Evolutionary conservation across 768 basidiomycete genomes (phyloP).

Genomic region (Collybia sp.): DNA sequence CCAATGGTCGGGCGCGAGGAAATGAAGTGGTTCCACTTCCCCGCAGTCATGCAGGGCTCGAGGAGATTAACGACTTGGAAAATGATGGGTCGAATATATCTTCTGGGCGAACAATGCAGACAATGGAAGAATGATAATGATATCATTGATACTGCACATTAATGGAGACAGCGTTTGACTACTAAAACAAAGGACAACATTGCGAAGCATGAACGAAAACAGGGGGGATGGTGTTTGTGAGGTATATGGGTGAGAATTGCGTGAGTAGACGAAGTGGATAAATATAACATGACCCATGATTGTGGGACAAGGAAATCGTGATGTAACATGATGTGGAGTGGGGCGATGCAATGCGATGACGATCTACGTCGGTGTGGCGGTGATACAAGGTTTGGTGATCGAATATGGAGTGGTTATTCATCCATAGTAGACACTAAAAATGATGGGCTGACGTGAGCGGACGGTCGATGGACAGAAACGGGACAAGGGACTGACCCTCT

Average conservation of each 20-base stretch:
- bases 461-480: slow-evolving; percentile 5
- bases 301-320: neutral
- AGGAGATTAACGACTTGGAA: neutral
- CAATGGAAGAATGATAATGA: slow-evolving; percentile 4
- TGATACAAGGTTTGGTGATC: slow-evolving; percentile 1
- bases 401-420: slow-evolving; percentile 14
- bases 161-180: neutral
- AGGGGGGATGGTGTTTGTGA: slow-evolving; percentile 4
- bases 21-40: too few relatives aligned
- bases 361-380: slow-evolving; percentile 11
- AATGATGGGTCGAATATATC: neutral
- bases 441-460: slow-evolving; percentile 2
- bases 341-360: slow-evolving; percentile 8
- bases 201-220: slow-evolving; percentile 11
- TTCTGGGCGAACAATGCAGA: too few relatives aligned
- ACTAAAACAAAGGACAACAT: neutral
- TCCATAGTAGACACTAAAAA: slow-evolving; percentile 39
- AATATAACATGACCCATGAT: slow-evolving; percentile 2
- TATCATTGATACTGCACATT: slow-evolving; percentile 1
- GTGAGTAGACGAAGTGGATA: slow-evolving; percentile 9
- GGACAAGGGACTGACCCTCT: slow-evolving; percentile 53
- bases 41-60: too few relatives aligned
- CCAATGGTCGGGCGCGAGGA: too few relatives aligned
- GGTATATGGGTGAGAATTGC: slow-evolving; percentile 9
- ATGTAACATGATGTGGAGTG: neutral